Evolutionary conservation across 2,329 filamentous ascomycete species (phyloP).

Genomic region (Fusarium sp.): DNA sequence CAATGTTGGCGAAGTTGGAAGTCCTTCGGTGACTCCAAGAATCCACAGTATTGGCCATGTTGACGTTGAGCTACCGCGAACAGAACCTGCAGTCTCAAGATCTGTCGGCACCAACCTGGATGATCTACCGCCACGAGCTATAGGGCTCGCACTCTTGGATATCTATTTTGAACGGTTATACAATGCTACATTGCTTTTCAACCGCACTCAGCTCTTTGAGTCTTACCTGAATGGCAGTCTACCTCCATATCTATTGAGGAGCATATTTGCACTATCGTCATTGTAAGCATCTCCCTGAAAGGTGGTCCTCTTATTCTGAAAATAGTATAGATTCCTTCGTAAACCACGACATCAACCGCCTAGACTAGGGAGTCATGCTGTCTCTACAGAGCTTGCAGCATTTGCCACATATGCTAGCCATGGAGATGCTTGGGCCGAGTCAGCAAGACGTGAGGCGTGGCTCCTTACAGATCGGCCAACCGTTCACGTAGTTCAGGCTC

Average conservation of each 20-base stretch:
- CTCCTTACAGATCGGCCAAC: not conserved
- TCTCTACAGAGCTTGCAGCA: not conserved
- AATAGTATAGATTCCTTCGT: not conserved
- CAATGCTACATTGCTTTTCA: not conserved
- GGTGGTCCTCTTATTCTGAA: too few species aligned
- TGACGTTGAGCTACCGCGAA: accelerated
- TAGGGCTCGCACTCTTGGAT: not conserved
- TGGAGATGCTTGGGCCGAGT: not conserved
- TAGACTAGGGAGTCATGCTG: not conserved
- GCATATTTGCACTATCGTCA: not conserved
- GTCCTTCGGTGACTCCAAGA: not conserved
- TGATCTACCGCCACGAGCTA: not conserved
- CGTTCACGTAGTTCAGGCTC: not conserved
- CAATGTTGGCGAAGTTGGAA: not conserved
- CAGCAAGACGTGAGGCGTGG: not conserved
- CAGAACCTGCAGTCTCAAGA: not conserved
- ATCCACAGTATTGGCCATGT: not conserved
- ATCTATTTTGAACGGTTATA: not conserved
- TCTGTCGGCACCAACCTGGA: accelerated
- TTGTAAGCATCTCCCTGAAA: not conserved
- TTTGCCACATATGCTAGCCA: not conserved
- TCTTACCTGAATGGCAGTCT: not conserved
- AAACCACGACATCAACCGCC: not conserved
- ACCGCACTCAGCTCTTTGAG: not conserved
- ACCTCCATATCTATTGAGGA: not conserved